Evolutionary conservation across 495 filamentous ascomycete species (phyloP).

Genomic region (Penicillium steckii): DNA sequence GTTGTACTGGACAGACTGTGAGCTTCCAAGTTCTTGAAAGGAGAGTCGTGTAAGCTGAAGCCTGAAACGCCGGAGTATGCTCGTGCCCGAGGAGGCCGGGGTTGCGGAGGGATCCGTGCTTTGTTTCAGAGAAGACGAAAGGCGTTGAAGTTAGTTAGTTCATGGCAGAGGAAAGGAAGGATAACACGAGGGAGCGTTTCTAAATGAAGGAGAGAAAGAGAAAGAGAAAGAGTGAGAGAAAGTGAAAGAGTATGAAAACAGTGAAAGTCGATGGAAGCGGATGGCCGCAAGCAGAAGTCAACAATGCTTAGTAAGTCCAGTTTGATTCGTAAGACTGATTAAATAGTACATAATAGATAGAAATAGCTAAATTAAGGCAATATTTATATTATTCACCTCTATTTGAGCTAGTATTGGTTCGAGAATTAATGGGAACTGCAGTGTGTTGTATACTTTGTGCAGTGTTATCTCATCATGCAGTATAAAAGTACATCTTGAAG

Average conservation of each 20-base stretch:
- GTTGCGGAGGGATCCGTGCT: constrained; percentile 40
- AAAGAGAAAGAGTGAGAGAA: constrained; percentile 6
- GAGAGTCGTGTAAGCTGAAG: constrained; percentile 5
- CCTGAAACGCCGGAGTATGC: constrained; percentile 15
- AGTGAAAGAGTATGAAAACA: constrained; percentile 13
- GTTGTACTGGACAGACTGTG: neutral
- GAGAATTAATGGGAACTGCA: too few relatives aligned
- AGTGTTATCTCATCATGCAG: too few relatives aligned
- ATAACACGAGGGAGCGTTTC: neutral
- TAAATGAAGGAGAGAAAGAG: neutral
- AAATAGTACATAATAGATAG: too few relatives aligned
- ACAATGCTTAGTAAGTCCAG: too few relatives aligned
- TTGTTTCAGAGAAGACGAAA: constrained; percentile 32
- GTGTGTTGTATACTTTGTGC: too few relatives aligned
- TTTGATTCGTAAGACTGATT: too few relatives aligned
- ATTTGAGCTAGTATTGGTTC: too few relatives aligned
- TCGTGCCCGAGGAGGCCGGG: constrained; percentile 16
- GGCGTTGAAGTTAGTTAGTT: constrained; percentile 5
- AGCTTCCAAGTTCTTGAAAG: neutral
- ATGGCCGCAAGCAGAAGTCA: constrained; percentile 33
- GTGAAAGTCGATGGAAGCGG: constrained; percentile 25
- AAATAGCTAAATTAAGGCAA: too few relatives aligned
- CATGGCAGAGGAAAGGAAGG: constrained; percentile 5
- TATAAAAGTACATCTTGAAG: too few relatives aligned
- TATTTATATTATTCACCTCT: too few relatives aligned